Evolutionary conservation across 257 asterid genomes (phyloP).

Genomic region (Cynanchum wilfordii): DNA sequence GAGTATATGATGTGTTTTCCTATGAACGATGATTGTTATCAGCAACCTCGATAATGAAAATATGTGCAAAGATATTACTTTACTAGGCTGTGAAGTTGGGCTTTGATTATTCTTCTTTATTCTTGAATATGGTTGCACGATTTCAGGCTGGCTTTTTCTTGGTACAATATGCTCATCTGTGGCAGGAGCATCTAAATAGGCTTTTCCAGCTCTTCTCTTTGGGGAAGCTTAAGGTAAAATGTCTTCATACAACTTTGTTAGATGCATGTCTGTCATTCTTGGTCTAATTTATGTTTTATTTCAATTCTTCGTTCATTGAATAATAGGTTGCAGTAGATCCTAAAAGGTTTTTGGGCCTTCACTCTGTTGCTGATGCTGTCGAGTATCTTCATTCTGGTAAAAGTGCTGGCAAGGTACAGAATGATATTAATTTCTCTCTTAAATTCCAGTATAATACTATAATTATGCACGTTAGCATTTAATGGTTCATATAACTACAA

Average conservation of each 20-base stretch:
- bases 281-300: background rate
- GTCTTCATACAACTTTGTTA: background rate
- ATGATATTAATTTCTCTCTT: background rate
- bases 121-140: constrained; percentile 19
- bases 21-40: background rate
- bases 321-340: constrained; percentile 70
- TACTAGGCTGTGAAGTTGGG: background rate
- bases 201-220: constrained; percentile 52
- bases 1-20: background rate
- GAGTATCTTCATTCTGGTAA: constrained; percentile 87
- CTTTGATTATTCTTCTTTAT: background rate
- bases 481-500: background rate
- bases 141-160: constrained; percentile 85
- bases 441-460: background rate
- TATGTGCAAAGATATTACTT: too few species aligned
- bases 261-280: background rate
- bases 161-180: constrained; percentile 68
- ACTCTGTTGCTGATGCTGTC: constrained; percentile 85
- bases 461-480: background rate
- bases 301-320: constrained; percentile 8
- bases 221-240: constrained; percentile 71
- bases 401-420: constrained; percentile 88
- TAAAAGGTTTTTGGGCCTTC: constrained; percentile 60
- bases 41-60: background rate
- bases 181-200: constrained; percentile 89